Conservation (phyloP, 257 asterid species). For the Capsicum chinense region DNA sequence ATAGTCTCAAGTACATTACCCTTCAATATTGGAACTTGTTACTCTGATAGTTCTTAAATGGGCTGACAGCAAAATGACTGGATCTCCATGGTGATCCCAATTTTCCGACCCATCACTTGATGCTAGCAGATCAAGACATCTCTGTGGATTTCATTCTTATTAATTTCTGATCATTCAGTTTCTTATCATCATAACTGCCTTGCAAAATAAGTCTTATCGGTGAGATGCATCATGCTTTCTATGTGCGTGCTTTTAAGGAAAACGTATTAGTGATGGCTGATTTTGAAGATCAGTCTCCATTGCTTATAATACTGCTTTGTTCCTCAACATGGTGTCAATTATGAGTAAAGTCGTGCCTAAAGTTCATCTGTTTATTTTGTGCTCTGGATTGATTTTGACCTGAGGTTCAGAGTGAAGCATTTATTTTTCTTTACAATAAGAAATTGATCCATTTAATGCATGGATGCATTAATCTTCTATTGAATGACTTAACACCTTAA, state of each 20-base stretch:
- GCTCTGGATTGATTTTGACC: neutral
- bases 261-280: neutral
- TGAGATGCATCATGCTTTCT: conserved; percentile 19
- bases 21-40: neutral
- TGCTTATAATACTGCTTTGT: neutral
- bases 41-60: neutral
- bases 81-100: neutral
- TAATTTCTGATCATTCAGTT: conserved; percentile 2
- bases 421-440: conserved; percentile 18
- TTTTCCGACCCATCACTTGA: neutral
- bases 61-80: neutral
- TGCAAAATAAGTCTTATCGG: neutral
- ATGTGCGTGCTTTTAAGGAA: neutral
- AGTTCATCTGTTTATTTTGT: neutral
- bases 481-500: neutral
- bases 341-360: neutral
- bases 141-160: neutral
- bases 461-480: conserved; percentile 3
- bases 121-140: conserved; percentile 21
- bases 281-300: neutral
- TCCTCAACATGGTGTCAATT: neutral
- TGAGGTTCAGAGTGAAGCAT: conserved; percentile 6
- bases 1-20: conserved; percentile 3
- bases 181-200: neutral
- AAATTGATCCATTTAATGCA: neutral